phyloP scores from a whole-genome alignment of 257 asterid genomes.

The Solanum paucissectum region DNA sequence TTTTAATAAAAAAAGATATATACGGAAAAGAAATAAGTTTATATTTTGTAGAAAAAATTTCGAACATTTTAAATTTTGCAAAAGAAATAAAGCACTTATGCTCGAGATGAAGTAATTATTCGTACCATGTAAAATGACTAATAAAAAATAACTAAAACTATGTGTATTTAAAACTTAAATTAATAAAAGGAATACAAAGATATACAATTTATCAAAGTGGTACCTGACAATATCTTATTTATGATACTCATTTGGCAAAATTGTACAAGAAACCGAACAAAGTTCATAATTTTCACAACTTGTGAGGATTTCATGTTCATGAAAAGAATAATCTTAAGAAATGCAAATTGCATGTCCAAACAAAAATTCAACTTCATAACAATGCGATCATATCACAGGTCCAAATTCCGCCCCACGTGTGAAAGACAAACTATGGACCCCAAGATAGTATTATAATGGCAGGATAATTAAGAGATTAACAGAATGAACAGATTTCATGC shows the following conservation, averaged over 20 bases:
- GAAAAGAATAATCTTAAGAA: neutral
- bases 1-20: neutral
- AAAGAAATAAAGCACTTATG: neutral
- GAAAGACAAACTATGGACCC: neutral
- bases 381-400: neutral
- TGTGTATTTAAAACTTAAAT: neutral
- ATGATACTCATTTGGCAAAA: neutral
- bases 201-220: neutral
- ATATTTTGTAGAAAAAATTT: neutral
- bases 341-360: neutral
- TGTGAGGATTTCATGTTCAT: neutral
- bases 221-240: neutral
- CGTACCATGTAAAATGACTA: neutral
- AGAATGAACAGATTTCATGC: slow-evolving; percentile 10
- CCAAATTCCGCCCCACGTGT: neutral
- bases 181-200: neutral
- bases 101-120: neutral
- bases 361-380: neutral
- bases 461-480: neutral
- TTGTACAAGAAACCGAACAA: neutral
- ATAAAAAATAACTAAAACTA: neutral
- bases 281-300: neutral
- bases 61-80: neutral
- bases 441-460: neutral
- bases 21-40: neutral